These are phyloP conservation scores for Podaxis mareebaensis DNA, from an alignment of 768 basidiomycete genomes.

Conservation along the genomic window DNA sequence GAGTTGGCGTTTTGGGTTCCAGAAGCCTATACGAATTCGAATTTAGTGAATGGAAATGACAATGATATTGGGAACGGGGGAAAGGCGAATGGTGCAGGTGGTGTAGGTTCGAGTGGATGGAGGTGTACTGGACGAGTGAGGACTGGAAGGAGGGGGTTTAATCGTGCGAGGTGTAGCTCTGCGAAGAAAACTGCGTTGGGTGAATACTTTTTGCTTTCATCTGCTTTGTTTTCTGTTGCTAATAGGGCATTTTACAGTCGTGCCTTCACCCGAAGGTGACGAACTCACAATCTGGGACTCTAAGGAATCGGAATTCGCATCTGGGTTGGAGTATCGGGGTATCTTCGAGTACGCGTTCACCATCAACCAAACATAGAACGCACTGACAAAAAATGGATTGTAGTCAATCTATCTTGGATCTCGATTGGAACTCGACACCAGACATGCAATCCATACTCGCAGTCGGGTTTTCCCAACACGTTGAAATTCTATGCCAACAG, in stretches of 20 bases:
- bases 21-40: conserved; percentile 29
- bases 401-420: conserved; percentile 70
- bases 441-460: conserved; percentile 90
- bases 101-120: conserved; percentile 42
- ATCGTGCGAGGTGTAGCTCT: conserved; percentile 82
- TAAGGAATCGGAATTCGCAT: conserved; percentile 89
- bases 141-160: conserved; percentile 66
- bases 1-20: conserved; percentile 88
- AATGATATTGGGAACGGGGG: background rate
- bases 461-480: conserved; percentile 76
- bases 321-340: conserved; percentile 78
- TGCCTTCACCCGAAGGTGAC: conserved; percentile 56
- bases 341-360: conserved; percentile 51
- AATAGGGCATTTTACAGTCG: conserved; percentile 45
- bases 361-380: background rate
- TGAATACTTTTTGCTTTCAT: conserved; percentile 32
- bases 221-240: conserved; percentile 12
- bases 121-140: conserved; percentile 71
- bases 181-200: conserved; percentile 90
- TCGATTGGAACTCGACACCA: conserved; percentile 93
- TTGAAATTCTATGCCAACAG: conserved; percentile 91
- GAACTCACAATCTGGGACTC: conserved; percentile 98
- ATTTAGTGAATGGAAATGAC: background rate
- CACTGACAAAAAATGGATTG: background rate
- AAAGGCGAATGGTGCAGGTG: background rate